Conservation (phyloP, 768 basidiomycete species). For the Boletus insuetus region DNA sequence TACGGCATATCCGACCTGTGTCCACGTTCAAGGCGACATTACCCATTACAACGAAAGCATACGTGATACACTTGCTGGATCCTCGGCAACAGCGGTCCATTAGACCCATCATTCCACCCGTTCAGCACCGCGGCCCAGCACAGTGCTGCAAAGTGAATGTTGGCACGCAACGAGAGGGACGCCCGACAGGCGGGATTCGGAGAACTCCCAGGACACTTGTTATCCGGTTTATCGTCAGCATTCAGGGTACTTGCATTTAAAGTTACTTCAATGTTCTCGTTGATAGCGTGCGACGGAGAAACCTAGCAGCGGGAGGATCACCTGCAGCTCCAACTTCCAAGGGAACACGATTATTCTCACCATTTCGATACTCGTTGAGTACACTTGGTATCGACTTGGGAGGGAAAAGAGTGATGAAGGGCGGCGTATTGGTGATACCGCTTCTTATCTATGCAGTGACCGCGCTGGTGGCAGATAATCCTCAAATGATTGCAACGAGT, state of each 20-base stretch:
- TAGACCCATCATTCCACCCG: conserved; percentile 14
- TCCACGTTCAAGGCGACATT: neutral
- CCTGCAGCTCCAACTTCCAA: too few species aligned
- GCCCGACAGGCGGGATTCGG: too few species aligned
- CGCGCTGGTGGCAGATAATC: too few species aligned
- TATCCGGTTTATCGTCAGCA: neutral
- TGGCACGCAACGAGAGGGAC: neutral
- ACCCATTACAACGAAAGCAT: neutral
- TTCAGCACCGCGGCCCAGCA: conserved; percentile 2
- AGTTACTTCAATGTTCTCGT: neutral
- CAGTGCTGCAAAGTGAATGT: conserved; percentile 7
- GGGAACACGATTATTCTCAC: neutral
- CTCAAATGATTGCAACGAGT: too few species aligned
- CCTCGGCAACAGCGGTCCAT: conserved; percentile 6
- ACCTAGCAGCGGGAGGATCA: neutral
- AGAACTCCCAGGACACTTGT: neutral
- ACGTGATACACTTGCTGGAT: conserved; percentile 10
- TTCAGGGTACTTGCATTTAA: neutral
- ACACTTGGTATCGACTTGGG: too few species aligned
- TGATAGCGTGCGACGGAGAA: neutral
- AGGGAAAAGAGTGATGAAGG: too few species aligned
- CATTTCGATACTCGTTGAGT: neutral
- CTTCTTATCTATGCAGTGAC: too few species aligned
- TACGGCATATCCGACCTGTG: conserved; percentile 43
- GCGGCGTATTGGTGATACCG: too few species aligned